These are phyloP conservation scores for Russula earlei DNA, from an alignment of 768 basidiomycete species.

Conservation along the genomic window DNA sequence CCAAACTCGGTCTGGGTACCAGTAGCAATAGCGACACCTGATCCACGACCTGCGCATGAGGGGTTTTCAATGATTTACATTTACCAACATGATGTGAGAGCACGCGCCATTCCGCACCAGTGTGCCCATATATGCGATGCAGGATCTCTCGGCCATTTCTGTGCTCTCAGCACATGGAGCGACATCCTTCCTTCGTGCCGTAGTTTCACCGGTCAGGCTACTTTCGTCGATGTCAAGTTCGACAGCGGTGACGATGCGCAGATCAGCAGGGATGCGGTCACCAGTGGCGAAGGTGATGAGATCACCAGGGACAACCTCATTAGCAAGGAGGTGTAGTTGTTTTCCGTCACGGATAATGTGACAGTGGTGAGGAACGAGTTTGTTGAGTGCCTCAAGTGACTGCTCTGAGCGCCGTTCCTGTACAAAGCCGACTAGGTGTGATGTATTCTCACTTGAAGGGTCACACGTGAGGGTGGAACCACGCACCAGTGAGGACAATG, in stretches of 20 bases:
- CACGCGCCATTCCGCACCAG: slow-evolving; percentile 74
- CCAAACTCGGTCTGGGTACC: slow-evolving; percentile 90
- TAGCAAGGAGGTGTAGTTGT: slow-evolving; percentile 76
- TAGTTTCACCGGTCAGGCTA: slow-evolving; percentile 89
- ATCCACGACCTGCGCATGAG: slow-evolving; percentile 52
- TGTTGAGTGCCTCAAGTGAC: slow-evolving; percentile 89
- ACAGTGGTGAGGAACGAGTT: slow-evolving; percentile 94
- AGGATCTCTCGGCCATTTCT: slow-evolving; percentile 74
- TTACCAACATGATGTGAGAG: neutral
- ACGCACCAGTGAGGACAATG: slow-evolving; percentile 84
- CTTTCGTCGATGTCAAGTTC: slow-evolving; percentile 95
- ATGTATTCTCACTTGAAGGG: neutral
- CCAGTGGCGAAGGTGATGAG: slow-evolving; percentile 83
- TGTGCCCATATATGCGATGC: slow-evolving; percentile 94
- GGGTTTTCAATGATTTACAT: neutral
- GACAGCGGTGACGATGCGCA: slow-evolving; percentile 71
- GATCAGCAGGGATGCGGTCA: slow-evolving; percentile 89
- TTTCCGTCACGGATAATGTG: slow-evolving; percentile 76
- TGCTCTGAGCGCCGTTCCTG: slow-evolving; percentile 94
- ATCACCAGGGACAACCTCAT: slow-evolving; percentile 95
- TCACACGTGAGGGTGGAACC: neutral
- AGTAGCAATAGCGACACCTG: slow-evolving; percentile 80
- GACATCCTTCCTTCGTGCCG: slow-evolving; percentile 58
- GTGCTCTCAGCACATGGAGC: slow-evolving; percentile 42
- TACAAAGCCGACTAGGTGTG: slow-evolving; percentile 73